These are phyloP conservation scores for Sporothrix luriei DNA, from an alignment of 2,329 filamentous ascomycete genomes.

Conservation along the genomic window DNA sequence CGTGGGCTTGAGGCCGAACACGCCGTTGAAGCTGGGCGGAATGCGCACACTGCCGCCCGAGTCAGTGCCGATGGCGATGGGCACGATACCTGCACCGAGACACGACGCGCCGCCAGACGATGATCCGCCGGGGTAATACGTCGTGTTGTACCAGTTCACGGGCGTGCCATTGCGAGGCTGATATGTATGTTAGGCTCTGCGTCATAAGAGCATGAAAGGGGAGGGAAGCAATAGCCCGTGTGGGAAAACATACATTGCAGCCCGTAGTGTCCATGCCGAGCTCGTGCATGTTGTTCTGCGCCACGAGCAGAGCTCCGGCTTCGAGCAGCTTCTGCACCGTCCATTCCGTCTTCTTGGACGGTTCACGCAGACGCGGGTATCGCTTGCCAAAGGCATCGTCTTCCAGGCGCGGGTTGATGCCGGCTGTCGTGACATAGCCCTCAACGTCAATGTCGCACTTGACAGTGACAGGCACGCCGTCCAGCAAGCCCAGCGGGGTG, in stretches of 20 bases:
- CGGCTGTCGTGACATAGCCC: conserved; percentile 69
- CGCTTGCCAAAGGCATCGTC: conserved; percentile 50
- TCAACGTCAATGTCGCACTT: conserved; percentile 78
- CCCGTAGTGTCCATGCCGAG: conserved; percentile 80
- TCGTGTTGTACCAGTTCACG: conserved; percentile 72
- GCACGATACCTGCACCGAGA: conserved; percentile 69
- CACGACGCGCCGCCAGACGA: conserved; percentile 76
- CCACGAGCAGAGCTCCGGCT: conserved; percentile 73
- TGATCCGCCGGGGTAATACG: conserved; percentile 80
- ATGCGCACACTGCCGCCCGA: conserved; percentile 74
- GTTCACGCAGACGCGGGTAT: conserved; percentile 52
- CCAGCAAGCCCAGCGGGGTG: conserved; percentile 67
- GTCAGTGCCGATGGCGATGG: conserved; percentile 74
- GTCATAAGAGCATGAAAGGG: conserved; percentile 4
- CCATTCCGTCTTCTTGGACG: conserved; percentile 64
- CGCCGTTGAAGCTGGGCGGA: conserved; percentile 73
- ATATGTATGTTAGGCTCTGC: conserved; percentile 33
- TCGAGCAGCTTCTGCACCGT: conserved; percentile 71
- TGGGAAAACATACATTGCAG: conserved; percentile 61
- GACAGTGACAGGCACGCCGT: conserved; percentile 80
- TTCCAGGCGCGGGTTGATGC: conserved; percentile 54
- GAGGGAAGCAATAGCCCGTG: not conserved
- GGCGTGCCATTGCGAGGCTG: conserved; percentile 69
- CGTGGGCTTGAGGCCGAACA: conserved; percentile 79
- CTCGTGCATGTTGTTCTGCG: conserved; percentile 80